Percentiles rank a stretch among this genome's conserved stretches.
Evolutionary conservation across 2,329 filamentous ascomycete genomes (phyloP).

Genomic region (Nemania diffusa): DNA sequence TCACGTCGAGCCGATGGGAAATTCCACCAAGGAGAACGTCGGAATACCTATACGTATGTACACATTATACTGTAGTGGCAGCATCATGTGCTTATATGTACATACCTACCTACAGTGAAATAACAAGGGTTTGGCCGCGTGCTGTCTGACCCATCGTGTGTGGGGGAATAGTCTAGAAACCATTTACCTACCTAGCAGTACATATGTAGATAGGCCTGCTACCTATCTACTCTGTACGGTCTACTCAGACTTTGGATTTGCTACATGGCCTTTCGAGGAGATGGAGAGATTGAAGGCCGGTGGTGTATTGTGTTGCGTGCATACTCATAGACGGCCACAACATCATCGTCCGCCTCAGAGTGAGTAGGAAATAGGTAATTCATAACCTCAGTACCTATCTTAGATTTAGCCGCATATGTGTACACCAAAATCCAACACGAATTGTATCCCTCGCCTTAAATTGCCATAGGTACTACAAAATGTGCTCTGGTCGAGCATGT

Average conservation of each 20-base stretch:
- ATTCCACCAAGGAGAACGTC: constrained; percentile 14
- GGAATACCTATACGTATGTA: constrained; percentile 9
- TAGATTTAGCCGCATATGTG: not conserved
- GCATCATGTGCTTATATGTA: constrained; percentile 21
- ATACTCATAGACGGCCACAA: not conserved
- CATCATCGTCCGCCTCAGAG: not conserved
- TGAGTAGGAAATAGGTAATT: too few species aligned
- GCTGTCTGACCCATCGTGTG: constrained; percentile 8
- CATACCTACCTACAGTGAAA: constrained; percentile 8
- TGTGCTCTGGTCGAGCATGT: too few species aligned
- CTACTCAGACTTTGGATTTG: not conserved
- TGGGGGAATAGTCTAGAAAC: not conserved
- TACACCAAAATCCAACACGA: not conserved
- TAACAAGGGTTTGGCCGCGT: constrained; percentile 13
- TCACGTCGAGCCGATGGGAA: constrained; percentile 22
- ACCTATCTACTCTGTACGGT: not conserved
- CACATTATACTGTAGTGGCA: too few species aligned
- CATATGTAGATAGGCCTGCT: not conserved
- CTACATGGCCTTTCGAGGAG: not conserved
- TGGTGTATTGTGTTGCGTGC: not conserved
- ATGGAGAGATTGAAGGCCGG: not conserved
- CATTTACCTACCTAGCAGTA: too few species aligned
- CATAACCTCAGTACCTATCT: too few species aligned
- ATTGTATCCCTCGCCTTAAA: not conserved
- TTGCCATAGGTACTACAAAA: too few species aligned